These are phyloP conservation scores for Sequoiadendron giganteum DNA, from an alignment of 75 land plant genomes.

Conservation along the genomic window DNA sequence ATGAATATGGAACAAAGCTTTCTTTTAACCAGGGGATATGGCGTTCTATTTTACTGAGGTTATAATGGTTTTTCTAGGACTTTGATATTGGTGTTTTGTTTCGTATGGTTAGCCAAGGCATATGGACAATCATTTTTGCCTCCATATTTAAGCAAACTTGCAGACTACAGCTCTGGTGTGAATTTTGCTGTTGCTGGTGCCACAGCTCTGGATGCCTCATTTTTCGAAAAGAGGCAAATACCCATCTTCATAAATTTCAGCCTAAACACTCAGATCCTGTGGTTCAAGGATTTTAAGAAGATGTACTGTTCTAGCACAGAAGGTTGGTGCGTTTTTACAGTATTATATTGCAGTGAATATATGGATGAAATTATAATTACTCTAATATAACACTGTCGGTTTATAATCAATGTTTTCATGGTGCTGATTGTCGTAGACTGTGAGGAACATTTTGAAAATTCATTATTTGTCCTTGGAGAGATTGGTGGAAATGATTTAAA, in stretches of 20 bases:
- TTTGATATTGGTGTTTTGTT: neutral
- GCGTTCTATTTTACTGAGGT: neutral
- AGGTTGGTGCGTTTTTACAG: neutral
- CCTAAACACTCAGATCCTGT: neutral
- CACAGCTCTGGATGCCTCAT: slow-evolving; percentile 23
- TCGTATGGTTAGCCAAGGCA: slow-evolving; percentile 6
- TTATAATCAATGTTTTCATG: neutral
- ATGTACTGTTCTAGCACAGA: neutral
- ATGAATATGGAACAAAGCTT: neutral
- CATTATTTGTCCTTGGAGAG: slow-evolving; percentile 38
- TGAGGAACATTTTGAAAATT: neutral
- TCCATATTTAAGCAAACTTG: too few relatives aligned
- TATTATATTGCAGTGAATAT: neutral
- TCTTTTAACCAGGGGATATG: too few relatives aligned
- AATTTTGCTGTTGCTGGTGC: slow-evolving; percentile 53
- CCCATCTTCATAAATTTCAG: neutral
- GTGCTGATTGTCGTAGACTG: slow-evolving; percentile 16
- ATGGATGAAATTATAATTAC: neutral
- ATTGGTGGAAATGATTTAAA: slow-evolving; percentile 40
- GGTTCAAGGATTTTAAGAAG: neutral
- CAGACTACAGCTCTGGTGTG: slow-evolving; percentile 33
- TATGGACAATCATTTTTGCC: neutral
- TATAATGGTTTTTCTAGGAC: neutral
- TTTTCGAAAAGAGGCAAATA: slow-evolving; percentile 6
- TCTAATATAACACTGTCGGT: neutral